These are phyloP conservation scores for Beta vulgaris DNA, from an alignment of 148 eudicot genomes.

Conservation along the genomic window DNA sequence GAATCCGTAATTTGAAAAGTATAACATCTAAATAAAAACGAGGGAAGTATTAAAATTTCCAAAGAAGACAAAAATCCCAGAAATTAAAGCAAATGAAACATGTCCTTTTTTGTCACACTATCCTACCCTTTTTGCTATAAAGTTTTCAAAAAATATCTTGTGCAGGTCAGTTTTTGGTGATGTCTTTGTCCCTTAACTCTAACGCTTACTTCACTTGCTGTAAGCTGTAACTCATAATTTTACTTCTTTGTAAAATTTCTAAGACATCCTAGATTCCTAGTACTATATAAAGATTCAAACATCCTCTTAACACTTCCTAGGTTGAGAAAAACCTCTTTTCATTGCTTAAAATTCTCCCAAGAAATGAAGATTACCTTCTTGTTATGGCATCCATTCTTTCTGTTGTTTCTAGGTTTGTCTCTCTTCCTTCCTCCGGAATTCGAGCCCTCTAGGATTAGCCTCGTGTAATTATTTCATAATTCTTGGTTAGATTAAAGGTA, in stretches of 20 bases:
- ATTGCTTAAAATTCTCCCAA: neutral
- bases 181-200: constrained; percentile 22
- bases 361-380: constrained; percentile 18
- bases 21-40: too few species aligned
- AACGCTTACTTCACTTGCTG: constrained; percentile 11
- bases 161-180: neutral
- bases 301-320: neutral
- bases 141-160: constrained; percentile 8
- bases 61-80: neutral
- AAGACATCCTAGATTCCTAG: neutral
- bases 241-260: neutral
- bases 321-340: neutral
- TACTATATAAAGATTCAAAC: neutral
- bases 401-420: too few species aligned
- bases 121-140: constrained; percentile 11
- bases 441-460: neutral
- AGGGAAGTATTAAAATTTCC: too few species aligned
- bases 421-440: too few species aligned
- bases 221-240: constrained; percentile 9
- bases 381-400: constrained; percentile 21
- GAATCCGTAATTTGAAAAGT: too few species aligned
- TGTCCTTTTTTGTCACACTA: constrained; percentile 9
- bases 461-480: neutral
- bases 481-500: neutral
- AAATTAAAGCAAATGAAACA: constrained; percentile 11